Evolutionary conservation across 352 stramenopile species (phyloP).

Genomic region (Phytophthora fragariaefolia): DNA sequence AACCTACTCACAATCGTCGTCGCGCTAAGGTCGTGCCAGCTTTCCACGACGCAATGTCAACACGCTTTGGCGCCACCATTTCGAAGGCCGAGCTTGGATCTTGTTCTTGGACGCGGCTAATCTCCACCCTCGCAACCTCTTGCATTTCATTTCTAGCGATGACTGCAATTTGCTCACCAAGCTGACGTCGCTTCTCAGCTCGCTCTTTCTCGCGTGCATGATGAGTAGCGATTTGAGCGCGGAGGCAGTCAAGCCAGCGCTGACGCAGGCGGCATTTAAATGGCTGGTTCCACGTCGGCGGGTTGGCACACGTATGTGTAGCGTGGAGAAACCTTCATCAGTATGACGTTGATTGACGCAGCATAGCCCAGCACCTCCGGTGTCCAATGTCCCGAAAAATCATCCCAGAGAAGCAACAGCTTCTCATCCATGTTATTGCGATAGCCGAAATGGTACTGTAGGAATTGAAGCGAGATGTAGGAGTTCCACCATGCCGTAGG

Average conservation of each 20-base stretch:
- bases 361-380: no score
- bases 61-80: constrained; percentile 1
- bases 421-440: background rate
- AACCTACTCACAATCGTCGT: constrained; percentile 6
- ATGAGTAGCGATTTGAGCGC: background rate
- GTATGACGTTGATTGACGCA: no score
- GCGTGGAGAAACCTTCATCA: no score
- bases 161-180: background rate
- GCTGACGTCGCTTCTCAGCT: background rate
- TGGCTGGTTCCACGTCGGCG: constrained; percentile 11
- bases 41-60: constrained; percentile 12
- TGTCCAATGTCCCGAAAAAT: constrained; percentile 6
- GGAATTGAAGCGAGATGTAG: background rate
- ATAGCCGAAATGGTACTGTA: constrained; percentile 1
- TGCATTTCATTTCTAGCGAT: constrained; percentile 6
- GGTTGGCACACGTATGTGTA: constrained; percentile 13
- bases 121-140: background rate
- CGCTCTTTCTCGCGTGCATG: background rate
- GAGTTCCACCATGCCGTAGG: constrained; percentile 8
- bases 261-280: background rate
- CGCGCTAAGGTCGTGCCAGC: constrained; percentile 5
- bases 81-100: background rate
- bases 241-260: background rate
- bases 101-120: background rate
- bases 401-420: constrained; percentile 11